phyloP scores from a whole-genome alignment of 73 alveolate genomes.

The Durusdinium trenchii region DNA sequence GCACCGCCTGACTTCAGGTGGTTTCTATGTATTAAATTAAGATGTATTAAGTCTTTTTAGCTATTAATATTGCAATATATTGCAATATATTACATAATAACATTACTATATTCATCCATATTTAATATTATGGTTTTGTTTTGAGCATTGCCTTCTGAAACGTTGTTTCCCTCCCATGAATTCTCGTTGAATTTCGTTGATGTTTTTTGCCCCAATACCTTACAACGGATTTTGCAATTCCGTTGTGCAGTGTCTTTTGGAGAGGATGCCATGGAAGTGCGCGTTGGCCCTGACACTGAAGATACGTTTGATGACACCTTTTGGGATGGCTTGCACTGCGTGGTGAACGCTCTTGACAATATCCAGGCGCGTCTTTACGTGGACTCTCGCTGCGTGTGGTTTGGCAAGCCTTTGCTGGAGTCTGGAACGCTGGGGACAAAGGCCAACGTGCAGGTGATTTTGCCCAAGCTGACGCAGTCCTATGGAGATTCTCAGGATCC shows the following conservation, averaged over 20 bases:
- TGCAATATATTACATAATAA: no score
- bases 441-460: conserved; percentile 98
- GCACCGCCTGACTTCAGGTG: no score
- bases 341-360: conserved; percentile 99
- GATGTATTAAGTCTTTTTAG: no score
- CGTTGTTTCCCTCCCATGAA: no score
- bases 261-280: conserved; percentile 62
- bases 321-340: conserved; percentile 99
- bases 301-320: conserved; percentile 98
- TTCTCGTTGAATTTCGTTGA: not conserved
- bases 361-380: conserved; percentile 99
- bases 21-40: no score
- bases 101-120: no score
- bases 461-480: conserved; percentile 97
- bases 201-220: no score
- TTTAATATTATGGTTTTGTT: no score
- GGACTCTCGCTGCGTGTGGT: conserved; percentile 99
- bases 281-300: conserved; percentile 99
- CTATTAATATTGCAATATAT: no score
- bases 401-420: conserved; percentile 99
- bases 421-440: conserved; percentile 99
- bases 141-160: no score
- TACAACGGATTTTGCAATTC: no score
- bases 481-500: conserved; percentile 99
- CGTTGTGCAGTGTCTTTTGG: no score